Conservation (phyloP, 2,329 filamentous ascomycete genomes). For the Xylogone sp. region DNA sequence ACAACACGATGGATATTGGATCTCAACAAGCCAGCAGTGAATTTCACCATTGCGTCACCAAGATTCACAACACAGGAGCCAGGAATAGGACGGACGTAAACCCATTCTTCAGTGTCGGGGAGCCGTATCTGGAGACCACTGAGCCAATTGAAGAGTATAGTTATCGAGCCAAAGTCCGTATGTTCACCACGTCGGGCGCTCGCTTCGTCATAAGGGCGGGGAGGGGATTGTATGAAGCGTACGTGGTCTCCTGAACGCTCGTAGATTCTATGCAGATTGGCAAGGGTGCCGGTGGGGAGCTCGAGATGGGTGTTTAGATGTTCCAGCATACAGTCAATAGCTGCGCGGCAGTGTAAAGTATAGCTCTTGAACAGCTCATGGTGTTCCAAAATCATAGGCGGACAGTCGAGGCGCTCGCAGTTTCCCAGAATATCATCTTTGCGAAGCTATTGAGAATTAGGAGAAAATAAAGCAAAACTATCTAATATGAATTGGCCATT, state of each 20-base stretch:
- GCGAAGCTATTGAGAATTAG: slow-evolving; percentile 18
- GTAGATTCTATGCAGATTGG: slow-evolving; percentile 21
- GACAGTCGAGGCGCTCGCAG: not conserved
- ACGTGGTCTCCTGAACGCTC: slow-evolving; percentile 20
- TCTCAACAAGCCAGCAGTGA: slow-evolving; percentile 28
- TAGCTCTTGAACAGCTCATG: slow-evolving; percentile 17
- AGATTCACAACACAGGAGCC: slow-evolving; percentile 34
- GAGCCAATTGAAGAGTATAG: slow-evolving; percentile 35
- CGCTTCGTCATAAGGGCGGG: slow-evolving; percentile 19
- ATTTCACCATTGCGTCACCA: slow-evolving; percentile 33
- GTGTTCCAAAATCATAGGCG: slow-evolving; percentile 11
- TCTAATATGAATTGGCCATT: not conserved
- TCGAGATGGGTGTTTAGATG: slow-evolving; percentile 21
- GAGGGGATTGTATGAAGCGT: slow-evolving; percentile 21
- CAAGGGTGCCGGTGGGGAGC: slow-evolving; percentile 17
- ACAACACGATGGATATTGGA: slow-evolving; percentile 31
- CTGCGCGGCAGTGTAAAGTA: slow-evolving; percentile 13
- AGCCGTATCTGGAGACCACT: slow-evolving; percentile 34
- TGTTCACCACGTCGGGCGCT: slow-evolving; percentile 25
- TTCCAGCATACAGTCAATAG: slow-evolving; percentile 16
- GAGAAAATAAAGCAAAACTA: too few species aligned
- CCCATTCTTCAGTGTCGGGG: slow-evolving; percentile 25
- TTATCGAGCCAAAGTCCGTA: slow-evolving; percentile 36
- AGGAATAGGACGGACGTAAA: slow-evolving; percentile 30
- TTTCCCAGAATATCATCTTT: slow-evolving; percentile 22